Evolutionary conservation across 2,329 filamentous ascomycete genomes (phyloP), one percentile per base, ranked within the genome.

Genomic region (Falciphora oryzae): DNA sequence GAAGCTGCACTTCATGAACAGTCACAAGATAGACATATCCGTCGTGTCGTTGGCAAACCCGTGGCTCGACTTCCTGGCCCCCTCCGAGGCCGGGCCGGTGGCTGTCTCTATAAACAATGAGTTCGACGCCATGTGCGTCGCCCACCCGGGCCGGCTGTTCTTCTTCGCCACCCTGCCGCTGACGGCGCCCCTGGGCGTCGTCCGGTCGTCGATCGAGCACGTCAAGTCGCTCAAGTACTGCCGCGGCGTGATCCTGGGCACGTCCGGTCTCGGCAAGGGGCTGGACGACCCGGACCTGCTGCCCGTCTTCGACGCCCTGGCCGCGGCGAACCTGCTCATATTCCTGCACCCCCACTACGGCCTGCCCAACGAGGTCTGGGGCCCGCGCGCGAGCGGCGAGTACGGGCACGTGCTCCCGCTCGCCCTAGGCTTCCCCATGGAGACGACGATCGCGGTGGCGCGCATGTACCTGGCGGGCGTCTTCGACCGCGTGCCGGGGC

Each of bases 261-360:
- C 93, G 0, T 87, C 89, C 0, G 93, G 93, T 0, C 79, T 96
- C 0, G 93, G 92, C 0, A 79, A 83, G 14, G 93, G 93, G 0
- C 81, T 97, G 1, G 93, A 97, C 73, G 93, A 97, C 74, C 82
- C 85, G 2, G 76, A 78, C 0, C 78, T 97, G 31, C 82, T 94
- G 50, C 87, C 89, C 0, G 83, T 97, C 14, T 91, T 92, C 76
- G 75, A 81, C 14, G 87, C 89, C 0, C 76, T 97, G 1, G 85
- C 91, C 57, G 82, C 84, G 57, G 84, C 85, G 0, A 75, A 80
- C 10, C 80, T 92, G 44, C 80, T 90, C 29, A 80, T 96, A 61
- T 97, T 97, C 78, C 76, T 97, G 63, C 93, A 97, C 75, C 93
- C 93, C 32, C 93, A 97, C 76, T 97, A 97, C 74, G 93, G 93